Evolutionary conservation across 2,329 filamentous ascomycete genomes (phyloP).

Genomic region (Zarea fungicola): DNA sequence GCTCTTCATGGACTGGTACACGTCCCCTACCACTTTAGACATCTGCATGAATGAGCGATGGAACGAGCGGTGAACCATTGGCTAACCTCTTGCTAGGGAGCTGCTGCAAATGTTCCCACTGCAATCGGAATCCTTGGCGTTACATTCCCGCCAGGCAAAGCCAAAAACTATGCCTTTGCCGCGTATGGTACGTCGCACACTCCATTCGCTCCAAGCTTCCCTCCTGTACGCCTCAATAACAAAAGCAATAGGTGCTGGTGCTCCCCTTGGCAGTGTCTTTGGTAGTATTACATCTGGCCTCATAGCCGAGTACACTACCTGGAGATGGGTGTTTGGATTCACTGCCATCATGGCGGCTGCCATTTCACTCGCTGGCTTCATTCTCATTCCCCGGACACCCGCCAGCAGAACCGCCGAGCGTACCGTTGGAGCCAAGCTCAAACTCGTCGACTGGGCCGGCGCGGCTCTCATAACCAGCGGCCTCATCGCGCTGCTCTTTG

Average conservation of each 20-base stretch:
- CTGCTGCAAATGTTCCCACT: constrained; percentile 65
- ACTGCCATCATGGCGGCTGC: constrained; percentile 54
- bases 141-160: constrained; percentile 61
- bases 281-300: constrained; percentile 62
- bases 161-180: constrained; percentile 67
- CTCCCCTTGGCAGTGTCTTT: constrained; percentile 58
- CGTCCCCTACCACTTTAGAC: constrained; percentile 8
- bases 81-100: constrained; percentile 36
- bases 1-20: constrained; percentile 59
- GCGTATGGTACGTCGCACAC: constrained; percentile 43
- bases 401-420: neutral
- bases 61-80: neutral
- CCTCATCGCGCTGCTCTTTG: constrained; percentile 58
- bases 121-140: constrained; percentile 65
- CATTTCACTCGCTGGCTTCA: constrained; percentile 51
- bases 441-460: constrained; percentile 61
- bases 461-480: constrained; percentile 57
- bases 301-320: constrained; percentile 56
- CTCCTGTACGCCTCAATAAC: neutral
- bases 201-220: neutral
- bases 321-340: constrained; percentile 65
- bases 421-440: constrained; percentile 29
- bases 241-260: constrained; percentile 60
- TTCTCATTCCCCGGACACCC: constrained; percentile 48
- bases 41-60: neutral